Base-by-base conservation (phyloP, 2,329 filamentous ascomycete species). In the Aspergillus fumigatiaffinis region DNA sequence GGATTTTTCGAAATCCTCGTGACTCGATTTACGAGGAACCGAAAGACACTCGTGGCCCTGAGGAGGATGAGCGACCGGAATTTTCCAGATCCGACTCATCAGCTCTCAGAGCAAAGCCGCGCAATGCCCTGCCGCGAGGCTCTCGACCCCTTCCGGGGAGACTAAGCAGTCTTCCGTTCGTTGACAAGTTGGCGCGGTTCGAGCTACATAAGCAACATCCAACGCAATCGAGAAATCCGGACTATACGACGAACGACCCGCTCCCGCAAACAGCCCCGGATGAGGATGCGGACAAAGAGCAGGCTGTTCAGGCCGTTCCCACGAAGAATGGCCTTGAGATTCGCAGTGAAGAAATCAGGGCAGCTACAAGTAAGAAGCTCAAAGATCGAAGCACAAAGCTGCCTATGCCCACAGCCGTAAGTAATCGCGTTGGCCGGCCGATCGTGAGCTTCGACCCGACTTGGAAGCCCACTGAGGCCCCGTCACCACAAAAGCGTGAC, bases 381-480 rank as follows among this genome's bases (percentile, higher is more conserved):
- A 92, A 87, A 72, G 91, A 96, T 74, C 87, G 92, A 70, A 97
- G 92, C 75, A 77, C 87, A 56, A 95, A 90, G 71, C 81, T 97
- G 60, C 93, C 92, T 28, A 93, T 89, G 69, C 93, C 93, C 63
- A 91, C 90, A 54, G 88, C 90, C 69, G 92, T 97, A 75, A 97
- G 92, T 78, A 89, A 97, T 78, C 89, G 84, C 70, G 89, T 90
- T 67, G 91, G 91, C 67, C 87, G 93, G 71, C 93, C 93, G 62
- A 97, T 97, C 80, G 93, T 97, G 82, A 97, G 93, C 83, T 97
- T 97, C 82, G 85, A 96, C 77, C 84, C 84, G 69, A 84, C 88
- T 72, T 96, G 91, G 79, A 89, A 87, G 76, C 79, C 83, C 77
- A 80, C 82, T 73, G 78, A 79, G 75, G 61, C 67, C 26, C 66